Conservation (phyloP, 495 filamentous ascomycete genomes). For the Neurospora sp. region DNA sequence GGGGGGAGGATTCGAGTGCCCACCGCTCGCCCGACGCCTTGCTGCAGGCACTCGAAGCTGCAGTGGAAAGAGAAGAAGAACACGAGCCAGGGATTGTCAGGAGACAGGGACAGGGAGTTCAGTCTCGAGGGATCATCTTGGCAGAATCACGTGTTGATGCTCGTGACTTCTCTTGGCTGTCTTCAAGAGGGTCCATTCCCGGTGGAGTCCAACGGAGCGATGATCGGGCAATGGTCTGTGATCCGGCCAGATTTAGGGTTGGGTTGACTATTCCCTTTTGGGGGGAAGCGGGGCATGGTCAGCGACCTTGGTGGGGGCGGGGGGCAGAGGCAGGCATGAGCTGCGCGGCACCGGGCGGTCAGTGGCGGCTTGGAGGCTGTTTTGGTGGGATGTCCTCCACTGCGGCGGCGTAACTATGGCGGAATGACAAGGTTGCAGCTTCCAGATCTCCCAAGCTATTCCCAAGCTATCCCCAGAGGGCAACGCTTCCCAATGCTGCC, state of each 20-base stretch:
- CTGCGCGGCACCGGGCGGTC: background rate
- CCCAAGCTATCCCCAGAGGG: background rate
- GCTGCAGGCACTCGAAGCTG: too few relatives aligned
- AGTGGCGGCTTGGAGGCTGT: background rate
- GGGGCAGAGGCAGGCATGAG: background rate
- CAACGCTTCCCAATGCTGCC: background rate
- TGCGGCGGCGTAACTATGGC: background rate
- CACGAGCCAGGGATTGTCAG: background rate
- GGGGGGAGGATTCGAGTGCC: background rate
- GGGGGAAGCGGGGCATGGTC: background rate
- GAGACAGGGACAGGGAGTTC: background rate
- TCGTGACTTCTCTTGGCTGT: background rate
- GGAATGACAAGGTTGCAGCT: background rate
- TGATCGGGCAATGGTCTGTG: background rate
- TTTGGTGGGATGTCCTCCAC: background rate
- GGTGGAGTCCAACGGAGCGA: background rate
- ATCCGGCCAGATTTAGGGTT: background rate
- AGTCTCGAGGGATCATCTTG: background rate
- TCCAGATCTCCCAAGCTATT: background rate
- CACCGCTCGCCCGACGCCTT: too few relatives aligned
- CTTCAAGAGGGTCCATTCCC: background rate
- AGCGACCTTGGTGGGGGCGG: background rate
- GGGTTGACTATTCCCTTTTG: background rate
- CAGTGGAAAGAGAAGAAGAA: background rate
- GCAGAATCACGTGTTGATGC: background rate